Base-by-base conservation (phyloP, 805 yeast genomes). In the Torulaspora quercuum region DNA sequence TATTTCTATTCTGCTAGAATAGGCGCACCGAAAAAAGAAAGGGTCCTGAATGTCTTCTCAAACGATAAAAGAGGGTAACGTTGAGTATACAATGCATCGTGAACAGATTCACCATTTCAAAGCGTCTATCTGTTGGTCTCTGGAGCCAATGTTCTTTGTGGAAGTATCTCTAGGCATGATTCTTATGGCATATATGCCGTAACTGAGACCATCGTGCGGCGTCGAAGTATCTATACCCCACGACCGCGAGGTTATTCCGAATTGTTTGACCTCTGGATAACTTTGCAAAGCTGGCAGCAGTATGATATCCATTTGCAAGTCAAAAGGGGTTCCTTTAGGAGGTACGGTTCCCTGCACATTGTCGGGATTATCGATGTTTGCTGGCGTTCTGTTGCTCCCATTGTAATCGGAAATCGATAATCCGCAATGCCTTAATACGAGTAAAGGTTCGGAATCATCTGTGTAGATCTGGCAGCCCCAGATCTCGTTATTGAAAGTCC, bases 391-490 rank as follows among this genome's bases (percentile, higher is more conserved):
- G 55, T 47, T 9, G 22, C 44, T 10, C 45, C 56, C 35, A 6
- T 46, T 43, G 20, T 56, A 54, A 11, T 49, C 56, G 8, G 69
- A 56, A 35, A 71, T 59, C 39, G 80, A 68, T 29, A 80, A 62
- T 0, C 96, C 96, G 43, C 78, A 65, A 51, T 92, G 97, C 44
- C 76, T 73, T 34, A 90, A 63, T 0, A 80, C 82, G 4, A 84
- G 69, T 23, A 90, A 69, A 2, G 89, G 65, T 58, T 90, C 95
- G 1, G 95, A 82, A 59, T 90, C 98, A 60, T 92, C 97, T 0
- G 97, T 85, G 60, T 90, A 92, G 1, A 92, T 68, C 28, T 89
- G 95, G 2, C 89, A 75, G 2, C 98, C 98, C 97, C 97, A 90
- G 2, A 88, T 45, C 29, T 73, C 71, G 33, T 77, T 64, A 19